phyloP scores from a whole-genome alignment of 495 filamentous ascomycete species.

The Podospora sp. region DNA sequence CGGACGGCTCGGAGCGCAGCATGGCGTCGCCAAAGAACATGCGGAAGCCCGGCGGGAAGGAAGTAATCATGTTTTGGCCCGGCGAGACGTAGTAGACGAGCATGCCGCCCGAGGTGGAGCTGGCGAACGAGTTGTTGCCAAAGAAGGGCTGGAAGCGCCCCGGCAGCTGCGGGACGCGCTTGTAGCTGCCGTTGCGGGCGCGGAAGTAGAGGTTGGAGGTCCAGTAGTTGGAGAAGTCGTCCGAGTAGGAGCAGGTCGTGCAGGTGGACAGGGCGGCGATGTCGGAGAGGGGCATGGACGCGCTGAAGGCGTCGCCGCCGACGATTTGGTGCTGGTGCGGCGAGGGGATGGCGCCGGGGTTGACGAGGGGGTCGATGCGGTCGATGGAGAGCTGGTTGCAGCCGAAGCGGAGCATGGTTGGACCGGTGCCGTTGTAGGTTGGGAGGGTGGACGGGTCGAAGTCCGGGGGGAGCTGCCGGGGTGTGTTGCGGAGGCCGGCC shows the following conservation, averaged over 20 bases:
- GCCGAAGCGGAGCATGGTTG: conserved; percentile 32
- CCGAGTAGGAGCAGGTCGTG: conserved; percentile 28
- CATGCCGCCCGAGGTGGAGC: conserved; percentile 43
- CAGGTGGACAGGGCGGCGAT: conserved; percentile 36
- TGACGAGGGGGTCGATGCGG: conserved; percentile 46
- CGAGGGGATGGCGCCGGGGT: conserved; percentile 40
- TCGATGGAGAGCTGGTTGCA: conserved; percentile 47
- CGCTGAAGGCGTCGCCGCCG: conserved; percentile 50
- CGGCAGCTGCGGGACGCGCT: conserved; percentile 39
- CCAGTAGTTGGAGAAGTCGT: conserved; percentile 36
- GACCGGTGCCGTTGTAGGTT: conserved; percentile 14
- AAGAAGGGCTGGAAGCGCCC: conserved; percentile 3
- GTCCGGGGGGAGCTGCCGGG: conserved; percentile 6
- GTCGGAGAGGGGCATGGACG: conserved; percentile 43
- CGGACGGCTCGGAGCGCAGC: conserved; percentile 15
- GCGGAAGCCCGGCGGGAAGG: conserved; percentile 42
- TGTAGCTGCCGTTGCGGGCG: conserved; percentile 49
- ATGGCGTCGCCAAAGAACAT: conserved; percentile 31
- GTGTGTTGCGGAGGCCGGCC: neutral
- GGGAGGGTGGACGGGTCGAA: conserved; percentile 12
- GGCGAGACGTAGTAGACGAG: conserved; percentile 47
- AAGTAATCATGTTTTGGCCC: conserved; percentile 37
- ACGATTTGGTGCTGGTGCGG: conserved; percentile 51
- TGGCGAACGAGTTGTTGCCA: conserved; percentile 37
- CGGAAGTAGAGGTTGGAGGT: conserved; percentile 50